Evolutionary conservation across 1,284 basidiomycete species (phyloP), one percentile per base, ranked within the genome.

Genomic region (Papiliotrema flavescens): DNA sequence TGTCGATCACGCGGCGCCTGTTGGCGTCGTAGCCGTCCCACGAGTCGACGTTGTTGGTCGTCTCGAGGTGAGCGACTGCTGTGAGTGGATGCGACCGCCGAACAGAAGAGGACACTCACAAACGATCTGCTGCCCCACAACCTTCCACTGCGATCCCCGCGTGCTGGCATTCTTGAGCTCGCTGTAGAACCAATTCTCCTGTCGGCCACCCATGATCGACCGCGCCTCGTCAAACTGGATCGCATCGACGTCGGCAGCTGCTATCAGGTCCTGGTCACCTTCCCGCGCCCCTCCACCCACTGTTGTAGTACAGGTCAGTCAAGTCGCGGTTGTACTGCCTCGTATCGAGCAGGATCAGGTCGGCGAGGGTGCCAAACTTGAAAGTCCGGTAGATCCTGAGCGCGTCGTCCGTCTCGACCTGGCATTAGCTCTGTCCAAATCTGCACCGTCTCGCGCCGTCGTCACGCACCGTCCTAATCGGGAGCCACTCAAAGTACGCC

Each of bases 401-500:
- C 59, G 82, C 79, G 64, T 85, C 84, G 53, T 81, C 80, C 2
- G 80, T 79, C 55, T 80, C 80, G 15, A 85, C 82, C 66, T 85
- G 84, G 8, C 84, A 32, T 26, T 5, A 51, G 49, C 37, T 3
- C 19, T 47, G 20, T 13, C 17, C n/a, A n/a, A n/a, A n/a, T n/a
- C n/a, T n/a, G n/a, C n/a, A n/a, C n/a, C n/a, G n/a, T n/a, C 28
- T 32, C 28, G 28, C 11, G 6, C 11, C 28, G 28, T 32, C 28
- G 28, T 32, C 28, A 11, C 28, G 6, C 28, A 52, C 51, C 19
- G 50, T 49, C 14, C 59, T 79, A 54, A 86, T 83, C 11, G 85
- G 84, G 77, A 86, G 81, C 84, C 84, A 85, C 63, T 85, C 83
- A 62, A 84, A 84, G 67, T 85, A 86, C 0, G 84, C 83, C 35